Percentiles rank a stretch among this genome's conserved stretches.
phyloP scores from a whole-genome alignment of 345 rosid species.

The Corymbia maculata region DNA sequence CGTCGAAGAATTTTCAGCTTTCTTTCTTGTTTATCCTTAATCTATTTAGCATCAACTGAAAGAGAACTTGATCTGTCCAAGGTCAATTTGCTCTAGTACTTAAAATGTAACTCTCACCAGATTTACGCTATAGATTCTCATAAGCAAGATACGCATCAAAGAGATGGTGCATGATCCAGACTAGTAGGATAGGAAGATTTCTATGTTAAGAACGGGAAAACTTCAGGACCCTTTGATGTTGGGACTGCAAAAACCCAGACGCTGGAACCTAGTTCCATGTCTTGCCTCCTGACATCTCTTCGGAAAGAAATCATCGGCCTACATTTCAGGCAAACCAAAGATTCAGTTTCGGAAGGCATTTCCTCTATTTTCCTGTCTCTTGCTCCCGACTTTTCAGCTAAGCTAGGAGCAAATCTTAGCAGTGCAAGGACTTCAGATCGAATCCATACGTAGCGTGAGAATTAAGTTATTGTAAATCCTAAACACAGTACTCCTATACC shows the following conservation, averaged over 20 bases:
- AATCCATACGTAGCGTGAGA: background rate
- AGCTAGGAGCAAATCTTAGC: background rate
- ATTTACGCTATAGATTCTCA: background rate
- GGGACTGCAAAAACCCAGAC: slow-evolving; percentile 40
- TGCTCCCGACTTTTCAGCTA: background rate
- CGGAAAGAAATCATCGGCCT: background rate
- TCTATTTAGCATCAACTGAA: background rate
- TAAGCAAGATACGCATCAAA: background rate
- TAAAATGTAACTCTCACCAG: background rate
- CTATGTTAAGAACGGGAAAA: slow-evolving; percentile 30
- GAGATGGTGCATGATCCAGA: background rate
- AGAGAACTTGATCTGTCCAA: background rate
- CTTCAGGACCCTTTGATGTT: slow-evolving; percentile 21
- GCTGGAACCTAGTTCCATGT: slow-evolving; percentile 41
- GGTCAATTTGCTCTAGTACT: background rate
- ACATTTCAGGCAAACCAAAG: background rate
- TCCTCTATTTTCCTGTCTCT: background rate
- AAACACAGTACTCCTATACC: background rate
- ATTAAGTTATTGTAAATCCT: background rate
- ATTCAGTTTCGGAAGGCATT: background rate
- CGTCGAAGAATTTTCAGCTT: background rate
- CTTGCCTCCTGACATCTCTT: background rate
- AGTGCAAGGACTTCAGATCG: background rate
- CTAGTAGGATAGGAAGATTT: background rate
- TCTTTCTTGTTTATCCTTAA: background rate